These are phyloP conservation scores for Fraxinus greggii DNA, from an alignment of 305 asterid species.

Conservation along the genomic window DNA sequence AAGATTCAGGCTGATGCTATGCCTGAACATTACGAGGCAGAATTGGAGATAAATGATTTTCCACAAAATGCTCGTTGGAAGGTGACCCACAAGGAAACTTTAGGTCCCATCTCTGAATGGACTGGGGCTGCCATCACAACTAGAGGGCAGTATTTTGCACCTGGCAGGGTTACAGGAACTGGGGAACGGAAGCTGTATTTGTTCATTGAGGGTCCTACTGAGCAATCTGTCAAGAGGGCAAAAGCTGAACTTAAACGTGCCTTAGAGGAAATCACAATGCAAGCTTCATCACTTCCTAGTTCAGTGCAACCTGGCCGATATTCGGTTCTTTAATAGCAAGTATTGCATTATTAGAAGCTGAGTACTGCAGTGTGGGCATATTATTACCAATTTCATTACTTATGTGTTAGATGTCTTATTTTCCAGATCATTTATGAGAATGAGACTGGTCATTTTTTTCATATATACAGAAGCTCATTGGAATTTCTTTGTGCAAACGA, in stretches of 20 bases:
- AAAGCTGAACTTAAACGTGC: constrained; percentile 88
- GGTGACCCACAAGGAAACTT: constrained; percentile 92
- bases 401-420: constrained; percentile 5
- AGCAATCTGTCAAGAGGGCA: constrained; percentile 91
- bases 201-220: constrained; percentile 92
- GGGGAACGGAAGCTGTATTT: constrained; percentile 87
- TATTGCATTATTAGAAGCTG: neutral
- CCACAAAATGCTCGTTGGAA: constrained; percentile 99
- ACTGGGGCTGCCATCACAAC: constrained; percentile 98
- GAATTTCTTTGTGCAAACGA: constrained; percentile 6
- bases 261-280: constrained; percentile 85
- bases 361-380: constrained; percentile 18
- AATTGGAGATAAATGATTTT: constrained; percentile 86
- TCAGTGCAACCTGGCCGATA: constrained; percentile 89
- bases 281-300: constrained; percentile 84
- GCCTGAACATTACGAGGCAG: constrained; percentile 91
- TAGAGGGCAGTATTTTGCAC: constrained; percentile 78
- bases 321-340: constrained; percentile 56
- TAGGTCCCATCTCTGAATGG: constrained; percentile 96
- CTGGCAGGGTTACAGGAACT: constrained; percentile 62
- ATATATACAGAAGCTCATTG: neutral
- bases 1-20: constrained; percentile 86
- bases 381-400: constrained; percentile 12
- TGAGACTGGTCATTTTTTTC: neutral
- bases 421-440: constrained; percentile 7